Percentiles rank a stretch among this genome's conserved stretches.
phyloP scores from a whole-genome alignment of 495 filamentous ascomycete genomes.

The Hypoxylon fragiforme region DNA sequence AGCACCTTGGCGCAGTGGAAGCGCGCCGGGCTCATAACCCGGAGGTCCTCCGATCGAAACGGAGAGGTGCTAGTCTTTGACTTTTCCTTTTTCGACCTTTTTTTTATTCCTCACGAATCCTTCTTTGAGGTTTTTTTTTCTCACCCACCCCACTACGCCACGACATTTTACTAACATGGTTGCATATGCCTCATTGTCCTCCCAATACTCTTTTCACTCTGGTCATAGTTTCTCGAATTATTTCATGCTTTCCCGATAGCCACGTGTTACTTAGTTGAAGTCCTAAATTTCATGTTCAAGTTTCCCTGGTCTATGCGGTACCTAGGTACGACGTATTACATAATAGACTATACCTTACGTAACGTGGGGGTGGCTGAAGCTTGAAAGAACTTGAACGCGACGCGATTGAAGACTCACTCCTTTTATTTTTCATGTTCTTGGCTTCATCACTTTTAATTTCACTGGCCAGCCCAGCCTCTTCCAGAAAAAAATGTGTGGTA shows the following conservation, averaged over 20 bases:
- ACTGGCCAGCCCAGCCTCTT: not conserved
- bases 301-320: no score
- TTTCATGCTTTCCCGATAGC: no score
- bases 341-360: no score
- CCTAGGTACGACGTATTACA: no score
- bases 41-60: slow-evolving; percentile 59
- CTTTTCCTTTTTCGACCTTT: slow-evolving; percentile 17
- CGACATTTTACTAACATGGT: no score
- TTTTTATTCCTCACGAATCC: not conserved
- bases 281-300: no score
- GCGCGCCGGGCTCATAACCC: slow-evolving; percentile 61
- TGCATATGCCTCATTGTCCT: not conserved
- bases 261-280: no score
- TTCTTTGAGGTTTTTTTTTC: slow-evolving; percentile 5
- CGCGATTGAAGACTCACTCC: not conserved
- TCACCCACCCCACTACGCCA: no score
- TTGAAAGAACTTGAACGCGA: not conserved
- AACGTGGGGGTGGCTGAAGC: no score
- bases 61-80: slow-evolving; percentile 49
- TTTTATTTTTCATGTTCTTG: not conserved
- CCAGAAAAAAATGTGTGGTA: slow-evolving; percentile 51
- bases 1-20: slow-evolving; percentile 59
- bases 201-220: not conserved
- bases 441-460: not conserved
- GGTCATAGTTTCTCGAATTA: not conserved